phyloP scores from a whole-genome alignment of 352 stramenopile genomes.

The Globisporangium splendens region DNA sequence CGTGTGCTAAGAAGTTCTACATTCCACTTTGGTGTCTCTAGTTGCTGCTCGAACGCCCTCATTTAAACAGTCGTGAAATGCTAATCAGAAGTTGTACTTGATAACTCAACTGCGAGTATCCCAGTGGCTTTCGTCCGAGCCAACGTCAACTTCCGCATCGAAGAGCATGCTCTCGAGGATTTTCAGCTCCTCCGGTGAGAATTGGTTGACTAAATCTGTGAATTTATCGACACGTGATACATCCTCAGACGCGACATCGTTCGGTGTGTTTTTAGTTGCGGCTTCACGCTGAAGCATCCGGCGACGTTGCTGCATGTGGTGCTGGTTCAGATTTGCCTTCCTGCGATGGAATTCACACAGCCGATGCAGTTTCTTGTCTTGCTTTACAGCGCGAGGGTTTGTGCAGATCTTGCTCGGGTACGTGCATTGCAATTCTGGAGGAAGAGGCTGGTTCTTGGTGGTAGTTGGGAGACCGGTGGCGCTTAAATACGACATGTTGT shows the following conservation, averaged over 20 bases:
- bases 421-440: slow-evolving; percentile 23
- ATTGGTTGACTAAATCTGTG: background rate
- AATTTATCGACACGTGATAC: background rate
- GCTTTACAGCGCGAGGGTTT: slow-evolving; percentile 36
- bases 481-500: background rate
- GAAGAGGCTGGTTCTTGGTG: background rate
- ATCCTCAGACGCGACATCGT: background rate
- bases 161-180: slow-evolving; percentile 15
- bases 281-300: background rate
- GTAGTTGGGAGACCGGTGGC: background rate
- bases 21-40: too few relatives aligned
- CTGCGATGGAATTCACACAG: slow-evolving; percentile 50
- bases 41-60: too few relatives aligned
- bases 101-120: background rate
- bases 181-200: slow-evolving; percentile 12
- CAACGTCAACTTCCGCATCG: background rate
- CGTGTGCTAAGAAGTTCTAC: too few relatives aligned
- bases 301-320: slow-evolving; percentile 19
- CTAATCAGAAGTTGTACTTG: background rate
- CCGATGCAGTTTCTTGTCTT: slow-evolving; percentile 41
- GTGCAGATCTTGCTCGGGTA: slow-evolving; percentile 51
- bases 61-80: too few relatives aligned
- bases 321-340: slow-evolving; percentile 52
- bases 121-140: background rate
- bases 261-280: background rate